Evolutionary conservation across 2,329 filamentous ascomycete species (phyloP).

Genomic region (Aspergillus fumigatiaffinis): DNA sequence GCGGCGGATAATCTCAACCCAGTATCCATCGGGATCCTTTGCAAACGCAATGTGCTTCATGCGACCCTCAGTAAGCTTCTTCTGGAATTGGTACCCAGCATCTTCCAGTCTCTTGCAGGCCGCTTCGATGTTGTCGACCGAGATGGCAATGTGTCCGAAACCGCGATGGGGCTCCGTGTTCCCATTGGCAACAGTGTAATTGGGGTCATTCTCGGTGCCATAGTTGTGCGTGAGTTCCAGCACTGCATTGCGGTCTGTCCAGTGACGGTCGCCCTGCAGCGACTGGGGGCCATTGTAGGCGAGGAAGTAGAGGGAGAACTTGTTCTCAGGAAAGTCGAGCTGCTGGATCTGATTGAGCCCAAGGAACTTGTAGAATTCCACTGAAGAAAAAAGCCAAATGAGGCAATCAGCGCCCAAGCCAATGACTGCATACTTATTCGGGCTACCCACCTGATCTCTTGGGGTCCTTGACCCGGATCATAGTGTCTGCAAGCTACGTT

Average conservation of each 20-base stretch:
- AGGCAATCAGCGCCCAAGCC: not conserved
- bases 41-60: slow-evolving; percentile 89
- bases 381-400: slow-evolving; percentile 33
- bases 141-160: slow-evolving; percentile 83
- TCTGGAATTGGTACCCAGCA: slow-evolving; percentile 90
- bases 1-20: slow-evolving; percentile 59
- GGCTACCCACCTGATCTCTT: slow-evolving; percentile 63
- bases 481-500: slow-evolving; percentile 43
- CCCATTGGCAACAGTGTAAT: slow-evolving; percentile 79
- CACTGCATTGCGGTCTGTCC: slow-evolving; percentile 79
- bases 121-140: slow-evolving; percentile 78
- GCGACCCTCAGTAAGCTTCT: slow-evolving; percentile 82
- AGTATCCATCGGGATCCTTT: slow-evolving; percentile 82
- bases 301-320: slow-evolving; percentile 95
- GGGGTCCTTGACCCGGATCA: slow-evolving; percentile 93
- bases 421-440: not conserved
- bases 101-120: slow-evolving; percentile 87
- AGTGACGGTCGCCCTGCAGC: slow-evolving; percentile 68
- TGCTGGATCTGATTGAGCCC: slow-evolving; percentile 82
- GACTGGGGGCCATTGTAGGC: slow-evolving; percentile 77
- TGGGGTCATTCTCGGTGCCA: slow-evolving; percentile 79
- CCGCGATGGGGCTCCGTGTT: slow-evolving; percentile 84
- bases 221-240: slow-evolving; percentile 83
- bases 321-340: slow-evolving; percentile 76
- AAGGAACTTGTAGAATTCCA: slow-evolving; percentile 92